These are phyloP conservation scores for Pisolithus marmoratus DNA, from an alignment of 768 basidiomycete genomes.

Conservation along the genomic window DNA sequence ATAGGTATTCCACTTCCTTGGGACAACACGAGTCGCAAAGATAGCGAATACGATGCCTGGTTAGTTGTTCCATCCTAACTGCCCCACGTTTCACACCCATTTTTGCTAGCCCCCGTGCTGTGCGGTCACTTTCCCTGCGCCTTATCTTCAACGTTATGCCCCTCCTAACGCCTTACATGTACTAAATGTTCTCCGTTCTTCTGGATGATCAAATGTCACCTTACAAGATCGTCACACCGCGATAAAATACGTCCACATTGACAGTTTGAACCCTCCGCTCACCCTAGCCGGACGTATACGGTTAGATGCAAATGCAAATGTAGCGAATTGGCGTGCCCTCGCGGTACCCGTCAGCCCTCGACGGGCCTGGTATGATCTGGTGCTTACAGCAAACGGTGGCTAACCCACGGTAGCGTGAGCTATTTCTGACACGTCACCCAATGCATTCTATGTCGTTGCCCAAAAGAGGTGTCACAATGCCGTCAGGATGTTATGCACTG, in stretches of 20 bases:
- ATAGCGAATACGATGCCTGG: not conserved
- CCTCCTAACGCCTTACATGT: constrained; percentile 2
- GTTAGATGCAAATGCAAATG: not conserved
- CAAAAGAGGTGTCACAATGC: not conserved
- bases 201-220: constrained; percentile 7
- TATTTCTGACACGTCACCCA: not conserved
- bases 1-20: not conserved
- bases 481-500: not conserved
- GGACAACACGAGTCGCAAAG: not conserved
- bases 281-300: constrained; percentile 1
- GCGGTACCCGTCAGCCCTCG: not conserved
- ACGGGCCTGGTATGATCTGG: not conserved
- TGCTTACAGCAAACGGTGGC: not conserved
- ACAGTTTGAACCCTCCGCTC: not conserved
- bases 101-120: constrained; percentile 22
- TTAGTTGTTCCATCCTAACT: constrained; percentile 6
- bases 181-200: constrained; percentile 7
- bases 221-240: constrained; percentile 3
- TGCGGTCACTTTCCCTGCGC: constrained; percentile 21
- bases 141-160: constrained; percentile 10
- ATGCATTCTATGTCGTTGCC: not conserved
- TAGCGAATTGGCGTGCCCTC: not conserved
- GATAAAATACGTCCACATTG: constrained; percentile 1
- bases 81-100: not conserved
- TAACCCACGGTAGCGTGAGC: not conserved